phyloP scores from a whole-genome alignment of 192 early-diverging fungal genomes.

The Coemansia nantahalensis region DNA sequence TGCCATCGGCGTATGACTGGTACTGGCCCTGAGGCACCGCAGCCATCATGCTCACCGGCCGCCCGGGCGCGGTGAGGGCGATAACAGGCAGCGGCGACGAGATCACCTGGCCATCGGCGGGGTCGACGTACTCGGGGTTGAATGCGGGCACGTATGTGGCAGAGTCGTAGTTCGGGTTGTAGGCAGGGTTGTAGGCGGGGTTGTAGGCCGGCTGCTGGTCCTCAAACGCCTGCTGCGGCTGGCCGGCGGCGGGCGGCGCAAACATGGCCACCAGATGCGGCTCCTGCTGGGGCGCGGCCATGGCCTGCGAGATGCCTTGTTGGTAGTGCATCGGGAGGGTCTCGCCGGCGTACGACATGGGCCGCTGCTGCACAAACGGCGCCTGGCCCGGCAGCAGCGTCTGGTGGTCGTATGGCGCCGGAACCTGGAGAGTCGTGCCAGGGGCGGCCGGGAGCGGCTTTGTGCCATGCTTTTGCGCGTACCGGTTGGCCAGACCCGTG shows the following conservation, averaged over 20 bases:
- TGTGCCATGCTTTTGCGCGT: constrained; percentile 48
- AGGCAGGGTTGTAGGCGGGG: constrained; percentile 30
- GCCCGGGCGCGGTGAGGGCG: background rate
- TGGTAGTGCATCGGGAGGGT: constrained; percentile 22
- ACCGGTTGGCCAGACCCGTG: constrained; percentile 43
- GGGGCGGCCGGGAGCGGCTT: constrained; percentile 47
- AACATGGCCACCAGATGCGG: constrained; percentile 37
- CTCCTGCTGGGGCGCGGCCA: constrained; percentile 16
- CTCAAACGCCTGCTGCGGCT: constrained; percentile 16
- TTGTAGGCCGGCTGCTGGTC: constrained; percentile 21
- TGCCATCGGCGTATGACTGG: background rate
- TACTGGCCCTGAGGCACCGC: constrained; percentile 9
- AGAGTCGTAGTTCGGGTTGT: constrained; percentile 16
- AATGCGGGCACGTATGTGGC: too few species aligned
- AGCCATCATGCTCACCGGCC: constrained; percentile 6
- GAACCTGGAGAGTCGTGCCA: constrained; percentile 3
- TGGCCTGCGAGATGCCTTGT: background rate
- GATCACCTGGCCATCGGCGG: constrained; percentile 4
- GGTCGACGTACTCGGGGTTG: constrained; percentile 21
- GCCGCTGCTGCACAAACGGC: constrained; percentile 15
- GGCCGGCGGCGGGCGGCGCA: constrained; percentile 27
- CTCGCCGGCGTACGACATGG: constrained; percentile 15
- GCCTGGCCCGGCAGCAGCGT: constrained; percentile 46
- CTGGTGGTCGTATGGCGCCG: constrained; percentile 21
- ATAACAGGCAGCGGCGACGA: constrained; percentile 7